These are phyloP conservation scores for Hymenoscyphus fraxineus DNA, from an alignment of 2,329 filamentous ascomycete species.

Conservation along the genomic window DNA sequence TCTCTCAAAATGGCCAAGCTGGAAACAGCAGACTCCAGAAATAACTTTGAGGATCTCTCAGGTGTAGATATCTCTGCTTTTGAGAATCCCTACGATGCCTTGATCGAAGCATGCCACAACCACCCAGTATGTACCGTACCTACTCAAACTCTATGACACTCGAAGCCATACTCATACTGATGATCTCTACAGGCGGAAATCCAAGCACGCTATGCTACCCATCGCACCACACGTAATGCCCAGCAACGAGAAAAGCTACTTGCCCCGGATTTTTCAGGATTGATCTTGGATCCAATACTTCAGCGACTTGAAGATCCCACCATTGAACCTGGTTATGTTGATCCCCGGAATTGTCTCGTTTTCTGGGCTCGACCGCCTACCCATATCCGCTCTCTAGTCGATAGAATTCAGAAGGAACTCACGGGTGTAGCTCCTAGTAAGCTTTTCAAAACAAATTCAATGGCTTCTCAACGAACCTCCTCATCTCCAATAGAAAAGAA, in stretches of 20 bases:
- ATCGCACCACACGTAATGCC: conserved; percentile 70
- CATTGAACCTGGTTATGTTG: conserved; percentile 65
- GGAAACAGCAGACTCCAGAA: conserved; percentile 28
- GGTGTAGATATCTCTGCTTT: conserved; percentile 31
- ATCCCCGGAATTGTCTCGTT: conserved; percentile 77
- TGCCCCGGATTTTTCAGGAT: conserved; percentile 60
- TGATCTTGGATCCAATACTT: conserved; percentile 74
- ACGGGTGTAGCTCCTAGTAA: conserved; percentile 64
- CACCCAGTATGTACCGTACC: conserved; percentile 29
- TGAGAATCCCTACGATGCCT: conserved; percentile 35
- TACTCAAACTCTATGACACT: not conserved
- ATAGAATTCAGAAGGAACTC: conserved; percentile 64
- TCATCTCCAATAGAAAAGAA: not conserved
- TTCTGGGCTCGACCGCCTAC: conserved; percentile 83
- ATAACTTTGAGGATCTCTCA: conserved; percentile 35
- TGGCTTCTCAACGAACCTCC: not conserved
- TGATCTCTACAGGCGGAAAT: conserved; percentile 25
- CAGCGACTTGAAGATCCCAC: conserved; percentile 61
- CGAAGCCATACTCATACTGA: not conserved
- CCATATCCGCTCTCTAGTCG: conserved; percentile 64
- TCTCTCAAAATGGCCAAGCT: conserved; percentile 4
- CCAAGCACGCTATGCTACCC: conserved; percentile 56
- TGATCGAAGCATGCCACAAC: conserved; percentile 34
- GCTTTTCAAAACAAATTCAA: conserved; percentile 28
- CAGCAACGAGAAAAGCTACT: conserved; percentile 75